These are phyloP conservation scores for Eremothecium cymbalariae DNA, from an alignment of 1,139 yeast genomes.

Conservation along the genomic window DNA sequence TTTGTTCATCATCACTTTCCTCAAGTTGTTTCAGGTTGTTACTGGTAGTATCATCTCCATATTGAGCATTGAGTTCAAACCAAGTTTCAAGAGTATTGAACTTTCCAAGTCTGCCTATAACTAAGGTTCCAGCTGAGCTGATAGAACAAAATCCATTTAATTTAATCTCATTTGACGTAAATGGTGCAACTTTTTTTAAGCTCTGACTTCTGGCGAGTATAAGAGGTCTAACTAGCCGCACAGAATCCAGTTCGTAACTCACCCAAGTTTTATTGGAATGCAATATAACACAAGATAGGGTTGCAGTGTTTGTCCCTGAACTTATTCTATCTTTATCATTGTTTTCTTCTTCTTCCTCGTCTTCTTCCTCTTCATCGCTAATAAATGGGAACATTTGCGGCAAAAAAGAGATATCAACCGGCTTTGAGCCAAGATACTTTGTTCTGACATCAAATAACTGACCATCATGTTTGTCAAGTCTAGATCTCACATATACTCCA, in stretches of 20 bases:
- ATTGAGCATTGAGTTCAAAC: slow-evolving; percentile 14
- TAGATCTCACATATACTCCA: slow-evolving; percentile 69
- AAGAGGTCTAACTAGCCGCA: slow-evolving; percentile 22
- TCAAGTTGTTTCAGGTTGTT: too few species aligned
- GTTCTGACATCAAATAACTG: slow-evolving; percentile 57
- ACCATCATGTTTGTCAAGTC: slow-evolving; percentile 53
- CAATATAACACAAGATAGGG: slow-evolving; percentile 16
- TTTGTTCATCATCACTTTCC: slow-evolving; percentile 13
- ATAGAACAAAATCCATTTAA: slow-evolving; percentile 27
- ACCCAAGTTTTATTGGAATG: slow-evolving; percentile 25
- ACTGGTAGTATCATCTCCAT: slow-evolving; percentile 2
- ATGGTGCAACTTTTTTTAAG: slow-evolving; percentile 15
- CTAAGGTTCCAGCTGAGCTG: slow-evolving; percentile 21
- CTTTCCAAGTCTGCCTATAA: slow-evolving; percentile 24
- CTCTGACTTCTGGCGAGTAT: slow-evolving; percentile 8
- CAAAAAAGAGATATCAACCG: slow-evolving; percentile 43
- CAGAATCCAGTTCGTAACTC: slow-evolving; percentile 19
- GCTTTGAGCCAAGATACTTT: slow-evolving; percentile 65
- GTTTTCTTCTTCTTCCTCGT: slow-evolving; percentile 28
- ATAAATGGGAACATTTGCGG: slow-evolving; percentile 16
- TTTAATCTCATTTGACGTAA: slow-evolving; percentile 19
- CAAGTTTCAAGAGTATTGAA: slow-evolving; percentile 18
- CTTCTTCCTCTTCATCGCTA: slow-evolving; percentile 22
- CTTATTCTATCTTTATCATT: slow-evolving; percentile 8
- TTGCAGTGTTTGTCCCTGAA: slow-evolving; percentile 3